These are phyloP conservation scores for Aspergillus biplanus DNA, from an alignment of 495 filamentous ascomycete species.

Conservation along the genomic window DNA sequence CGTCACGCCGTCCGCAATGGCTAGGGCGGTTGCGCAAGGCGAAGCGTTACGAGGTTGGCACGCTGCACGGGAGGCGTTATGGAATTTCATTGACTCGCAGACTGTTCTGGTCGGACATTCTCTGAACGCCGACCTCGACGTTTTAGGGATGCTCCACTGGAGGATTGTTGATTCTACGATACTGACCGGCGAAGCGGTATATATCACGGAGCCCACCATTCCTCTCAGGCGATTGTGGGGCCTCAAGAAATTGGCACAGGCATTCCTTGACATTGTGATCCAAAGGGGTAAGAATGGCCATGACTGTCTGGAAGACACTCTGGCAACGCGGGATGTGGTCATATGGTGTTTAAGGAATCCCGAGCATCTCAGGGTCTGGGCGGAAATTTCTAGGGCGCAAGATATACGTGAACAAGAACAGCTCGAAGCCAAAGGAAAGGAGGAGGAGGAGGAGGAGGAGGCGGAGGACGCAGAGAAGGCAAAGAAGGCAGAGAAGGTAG, in stretches of 20 bases:
- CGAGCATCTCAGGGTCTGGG: constrained; percentile 27
- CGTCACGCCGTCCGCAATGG: constrained; percentile 34
- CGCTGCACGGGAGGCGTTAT: constrained; percentile 42
- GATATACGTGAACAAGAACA: constrained; percentile 9
- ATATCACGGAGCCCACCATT: constrained; percentile 2
- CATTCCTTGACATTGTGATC: constrained; percentile 35
- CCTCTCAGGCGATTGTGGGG: constrained; percentile 25
- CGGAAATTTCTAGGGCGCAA: constrained; percentile 18
- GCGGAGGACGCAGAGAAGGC: neutral
- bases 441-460: constrained; percentile 17
- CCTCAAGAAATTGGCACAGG: constrained; percentile 36
- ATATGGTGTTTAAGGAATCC: constrained; percentile 41
- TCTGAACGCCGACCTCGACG: constrained; percentile 46
- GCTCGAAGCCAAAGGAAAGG: constrained; percentile 16
- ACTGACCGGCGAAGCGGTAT: constrained; percentile 32
- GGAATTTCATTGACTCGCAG: constrained; percentile 39
- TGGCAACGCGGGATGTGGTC: constrained; percentile 43
- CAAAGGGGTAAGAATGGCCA: constrained; percentile 39
- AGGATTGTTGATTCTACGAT: constrained; percentile 45
- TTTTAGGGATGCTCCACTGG: constrained; percentile 46
- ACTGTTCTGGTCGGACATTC: constrained; percentile 53
- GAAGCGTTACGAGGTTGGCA: constrained; percentile 44
- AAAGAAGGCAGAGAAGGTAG: constrained; percentile 1
- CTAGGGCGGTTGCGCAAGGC: constrained; percentile 31
- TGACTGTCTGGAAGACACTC: constrained; percentile 44